Base-by-base conservation (phyloP, 2,329 filamentous ascomycete genomes). In the Aspergillus sp. region DNA sequence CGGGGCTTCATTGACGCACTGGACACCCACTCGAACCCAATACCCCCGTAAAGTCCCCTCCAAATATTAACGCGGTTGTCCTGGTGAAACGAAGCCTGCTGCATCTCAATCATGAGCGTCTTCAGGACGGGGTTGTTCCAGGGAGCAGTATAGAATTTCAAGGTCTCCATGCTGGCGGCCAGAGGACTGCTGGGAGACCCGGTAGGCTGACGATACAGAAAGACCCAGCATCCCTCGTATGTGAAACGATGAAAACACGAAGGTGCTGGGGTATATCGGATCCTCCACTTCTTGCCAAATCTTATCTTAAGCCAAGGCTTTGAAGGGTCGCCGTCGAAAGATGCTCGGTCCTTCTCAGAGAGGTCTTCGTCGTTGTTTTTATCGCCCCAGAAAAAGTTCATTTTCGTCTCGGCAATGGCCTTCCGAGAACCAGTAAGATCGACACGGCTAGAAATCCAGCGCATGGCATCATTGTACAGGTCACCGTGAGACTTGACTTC, bases 401-500 rank as follows among this genome's bases (percentile, higher is more conserved):
- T 24, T 19, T 43, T 45, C 9, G 82, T 84, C 63, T 84, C 79
- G 8, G 81, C 82, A 56, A 77, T 79, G 13, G 85, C 68, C 4
- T 74, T 74, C 11, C 79, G 75, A 36, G 79, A 80, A 43, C 75
- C 76, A 32, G 72, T 73, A 52, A 82, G 76, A 20, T 67, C 71
- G 8, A 78, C 76, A 60, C 84, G 79, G 38, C 73, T 64, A 0
- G 81, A 79, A 2, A 86, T 72, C 73, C 81, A 86, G 52, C 78
- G 76, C 73, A 85, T 84, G 49, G 85, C 60, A 49, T 85, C 79
- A 5, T 63, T 49, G 60, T 83, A 83, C 36, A 85, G 82, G 51
- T 82, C 77, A 59, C 86, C 82, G 41, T 73, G 74, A 58, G 76
- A 79, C 55, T 69, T 74, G 47, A n/a, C n/a, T n/a, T n/a, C n/a